These are phyloP conservation scores for Capniomyces stellatus DNA, from an alignment of 371 early-diverging fungal genomes.

Conservation along the genomic window DNA sequence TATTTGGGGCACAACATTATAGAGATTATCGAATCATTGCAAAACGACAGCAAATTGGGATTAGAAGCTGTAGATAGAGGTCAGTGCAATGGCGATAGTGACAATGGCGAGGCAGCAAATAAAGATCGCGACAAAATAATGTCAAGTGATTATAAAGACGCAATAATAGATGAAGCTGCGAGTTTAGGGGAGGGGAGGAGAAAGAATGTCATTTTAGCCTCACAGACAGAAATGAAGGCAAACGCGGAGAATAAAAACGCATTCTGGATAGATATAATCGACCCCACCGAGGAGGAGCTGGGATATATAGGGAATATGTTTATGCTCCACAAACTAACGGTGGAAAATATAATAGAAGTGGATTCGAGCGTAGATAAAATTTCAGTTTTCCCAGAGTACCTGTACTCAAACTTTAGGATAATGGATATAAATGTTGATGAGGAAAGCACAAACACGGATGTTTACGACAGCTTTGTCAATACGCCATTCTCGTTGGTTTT, in stretches of 20 bases:
- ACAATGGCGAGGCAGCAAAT: too few relatives aligned
- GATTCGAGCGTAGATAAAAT: neutral
- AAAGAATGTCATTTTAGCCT: too few relatives aligned
- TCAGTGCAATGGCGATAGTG: too few relatives aligned
- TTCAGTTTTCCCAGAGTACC: neutral
- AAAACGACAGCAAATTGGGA: too few relatives aligned
- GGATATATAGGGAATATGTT: neutral
- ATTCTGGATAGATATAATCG: neutral
- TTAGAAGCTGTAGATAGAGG: too few relatives aligned
- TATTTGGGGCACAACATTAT: too few relatives aligned
- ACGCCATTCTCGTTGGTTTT: neutral
- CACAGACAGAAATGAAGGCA: too few relatives aligned
- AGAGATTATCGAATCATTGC: too few relatives aligned
- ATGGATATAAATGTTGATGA: neutral
- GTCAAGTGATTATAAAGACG: too few relatives aligned
- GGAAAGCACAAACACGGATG: neutral
- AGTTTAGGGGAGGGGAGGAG: too few relatives aligned
- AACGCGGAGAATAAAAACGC: neutral
- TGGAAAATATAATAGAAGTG: neutral
- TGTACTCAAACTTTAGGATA: neutral
- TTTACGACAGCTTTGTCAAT: neutral
- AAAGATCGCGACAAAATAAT: too few relatives aligned
- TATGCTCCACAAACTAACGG: neutral
- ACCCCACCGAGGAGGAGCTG: neutral
- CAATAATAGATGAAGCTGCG: too few relatives aligned